Evolutionary conservation across 2,329 filamentous ascomycete species (phyloP).

Genomic region (Colletotrichum sansevieriae): DNA sequence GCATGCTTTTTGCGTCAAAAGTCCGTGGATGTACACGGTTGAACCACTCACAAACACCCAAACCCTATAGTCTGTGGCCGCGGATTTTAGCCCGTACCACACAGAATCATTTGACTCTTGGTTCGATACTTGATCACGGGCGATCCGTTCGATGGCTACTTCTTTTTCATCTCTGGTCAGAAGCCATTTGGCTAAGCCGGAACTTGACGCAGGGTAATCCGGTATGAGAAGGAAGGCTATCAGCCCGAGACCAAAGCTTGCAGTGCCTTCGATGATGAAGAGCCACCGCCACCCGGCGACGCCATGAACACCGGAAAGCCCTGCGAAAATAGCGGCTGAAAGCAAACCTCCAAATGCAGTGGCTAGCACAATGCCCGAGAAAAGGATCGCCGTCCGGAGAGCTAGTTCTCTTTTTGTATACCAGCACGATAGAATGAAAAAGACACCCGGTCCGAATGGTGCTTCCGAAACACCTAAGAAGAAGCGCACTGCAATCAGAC

Average conservation of each 20-base stretch:
- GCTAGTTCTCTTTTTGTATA: conserved; percentile 78
- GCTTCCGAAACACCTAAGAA: conserved; percentile 25
- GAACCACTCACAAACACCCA: conserved; percentile 43
- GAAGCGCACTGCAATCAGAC: conserved; percentile 2
- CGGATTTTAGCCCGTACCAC: conserved; percentile 42
- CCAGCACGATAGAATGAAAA: conserved; percentile 73
- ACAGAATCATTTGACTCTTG: conserved; percentile 30
- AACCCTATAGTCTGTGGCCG: conserved; percentile 43
- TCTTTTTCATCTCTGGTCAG: neutral
- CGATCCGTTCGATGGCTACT: conserved; percentile 35
- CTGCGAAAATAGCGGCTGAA: conserved; percentile 42
- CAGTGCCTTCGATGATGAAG: conserved; percentile 9
- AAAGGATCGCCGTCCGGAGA: conserved; percentile 54
- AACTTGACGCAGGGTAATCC: conserved; percentile 4
- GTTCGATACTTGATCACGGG: conserved; percentile 42
- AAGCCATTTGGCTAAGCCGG: conserved; percentile 2
- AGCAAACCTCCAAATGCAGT: neutral
- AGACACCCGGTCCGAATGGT: neutral
- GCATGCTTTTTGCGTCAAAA: neutral
- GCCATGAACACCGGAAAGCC: neutral
- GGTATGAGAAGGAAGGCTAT: neutral
- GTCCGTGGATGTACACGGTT: no score
- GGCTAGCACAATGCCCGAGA: neutral
- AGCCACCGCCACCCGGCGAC: neutral
- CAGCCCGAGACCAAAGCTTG: conserved; percentile 3